phyloP scores from a whole-genome alignment of 768 basidiomycete genomes.

The Strobilomyces confusus region DNA sequence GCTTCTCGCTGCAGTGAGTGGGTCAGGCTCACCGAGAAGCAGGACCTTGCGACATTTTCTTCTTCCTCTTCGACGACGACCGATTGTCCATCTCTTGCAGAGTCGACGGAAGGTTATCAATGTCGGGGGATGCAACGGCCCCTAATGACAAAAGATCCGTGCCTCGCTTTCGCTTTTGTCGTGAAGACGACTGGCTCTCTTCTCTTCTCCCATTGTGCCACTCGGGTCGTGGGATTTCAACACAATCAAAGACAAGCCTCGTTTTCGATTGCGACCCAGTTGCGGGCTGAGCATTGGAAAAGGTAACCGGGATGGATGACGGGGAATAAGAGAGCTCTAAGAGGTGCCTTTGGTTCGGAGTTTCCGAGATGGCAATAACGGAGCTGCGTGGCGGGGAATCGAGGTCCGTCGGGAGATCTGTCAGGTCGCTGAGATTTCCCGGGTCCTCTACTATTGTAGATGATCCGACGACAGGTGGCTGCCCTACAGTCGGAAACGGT shows the following conservation, averaged over 20 bases:
- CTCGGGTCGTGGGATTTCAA: conserved; percentile 16
- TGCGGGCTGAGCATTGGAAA: not conserved
- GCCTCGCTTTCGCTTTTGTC: conserved; percentile 14
- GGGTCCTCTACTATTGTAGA: conserved; percentile 7
- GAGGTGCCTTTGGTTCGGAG: not conserved
- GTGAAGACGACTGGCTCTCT: not conserved
- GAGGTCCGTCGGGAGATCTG: conserved; percentile 27
- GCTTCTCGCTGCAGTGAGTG: conserved; percentile 29
- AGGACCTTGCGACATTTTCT: conserved; percentile 17
- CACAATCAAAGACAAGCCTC: conserved; percentile 23
- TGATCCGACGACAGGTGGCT: not conserved
- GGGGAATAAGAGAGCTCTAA: not conserved
- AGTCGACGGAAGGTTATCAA: not conserved
- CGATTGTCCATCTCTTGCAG: not conserved
- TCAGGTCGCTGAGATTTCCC: conserved; percentile 25
- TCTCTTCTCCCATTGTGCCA: conserved; percentile 9
- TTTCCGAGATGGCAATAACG: not conserved
- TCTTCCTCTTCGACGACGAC: conserved; percentile 15
- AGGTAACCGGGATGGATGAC: not conserved
- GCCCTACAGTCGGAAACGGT: not conserved
- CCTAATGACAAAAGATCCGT: not conserved
- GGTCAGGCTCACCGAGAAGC: conserved; percentile 31
- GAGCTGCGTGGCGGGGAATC: conserved; percentile 12
- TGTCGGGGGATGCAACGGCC: not conserved
- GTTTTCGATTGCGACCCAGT: not conserved